Evolutionary conservation across 805 yeast genomes (phyloP).

Genomic region (Teunomyces atbi): DNA sequence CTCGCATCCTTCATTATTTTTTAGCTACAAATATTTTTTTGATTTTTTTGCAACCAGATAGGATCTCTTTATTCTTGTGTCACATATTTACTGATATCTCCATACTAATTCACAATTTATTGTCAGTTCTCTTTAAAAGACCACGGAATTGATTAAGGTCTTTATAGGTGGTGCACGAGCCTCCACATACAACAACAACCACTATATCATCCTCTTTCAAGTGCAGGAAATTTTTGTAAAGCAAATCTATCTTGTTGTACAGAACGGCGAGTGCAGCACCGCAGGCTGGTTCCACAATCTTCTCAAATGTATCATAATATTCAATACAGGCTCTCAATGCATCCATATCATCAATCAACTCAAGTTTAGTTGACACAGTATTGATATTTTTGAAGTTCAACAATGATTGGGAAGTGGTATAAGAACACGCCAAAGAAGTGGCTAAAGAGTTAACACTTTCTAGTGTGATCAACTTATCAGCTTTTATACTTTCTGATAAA

Average conservation of each 20-base stretch:
- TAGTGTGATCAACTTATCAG: conserved; percentile 44
- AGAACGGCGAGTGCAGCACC: conserved; percentile 63
- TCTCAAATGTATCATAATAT: conserved; percentile 50
- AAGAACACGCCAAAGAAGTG: conserved; percentile 60
- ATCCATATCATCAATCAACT: conserved; percentile 46
- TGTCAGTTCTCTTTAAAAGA: conserved; percentile 12
- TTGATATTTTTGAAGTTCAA: conserved; percentile 27
- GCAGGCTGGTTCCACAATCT: conserved; percentile 68
- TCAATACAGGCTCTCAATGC: conserved; percentile 53
- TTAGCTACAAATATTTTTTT: no score
- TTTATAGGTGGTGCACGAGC: conserved; percentile 17
- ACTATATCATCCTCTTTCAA: conserved; percentile 42
- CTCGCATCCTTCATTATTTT: conserved; percentile 14
- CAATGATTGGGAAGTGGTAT: conserved; percentile 51
- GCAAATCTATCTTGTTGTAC: conserved; percentile 33
- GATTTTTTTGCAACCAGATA: background rate
- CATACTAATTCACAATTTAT: conserved; percentile 6
- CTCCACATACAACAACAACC: conserved; percentile 60
- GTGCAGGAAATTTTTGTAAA: conserved; percentile 23
- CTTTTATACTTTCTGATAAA: conserved; percentile 48
- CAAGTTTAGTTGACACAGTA: conserved; percentile 18
- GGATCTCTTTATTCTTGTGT: background rate
- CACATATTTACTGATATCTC: background rate
- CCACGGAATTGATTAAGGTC: conserved; percentile 12
- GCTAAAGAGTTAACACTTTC: conserved; percentile 55